Conservation (phyloP, 1,139 yeast species). For the Hyphopichia burtonii region DNA sequence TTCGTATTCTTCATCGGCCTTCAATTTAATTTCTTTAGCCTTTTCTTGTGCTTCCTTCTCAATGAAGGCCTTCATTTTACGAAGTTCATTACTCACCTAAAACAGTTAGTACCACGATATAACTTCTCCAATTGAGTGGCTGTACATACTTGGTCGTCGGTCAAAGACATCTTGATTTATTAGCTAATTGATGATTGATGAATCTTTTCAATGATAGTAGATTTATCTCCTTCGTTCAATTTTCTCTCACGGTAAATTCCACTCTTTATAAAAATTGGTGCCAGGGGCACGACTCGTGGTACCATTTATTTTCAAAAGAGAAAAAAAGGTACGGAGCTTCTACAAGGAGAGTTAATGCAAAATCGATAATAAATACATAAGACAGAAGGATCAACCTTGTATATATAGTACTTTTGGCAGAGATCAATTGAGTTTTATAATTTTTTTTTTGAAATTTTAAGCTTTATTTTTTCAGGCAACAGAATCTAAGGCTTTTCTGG, state of each 20-base stretch:
- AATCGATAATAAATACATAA: not conserved
- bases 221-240: not conserved
- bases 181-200: not conserved
- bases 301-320: no score
- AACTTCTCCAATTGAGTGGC: not conserved
- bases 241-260: not conserved
- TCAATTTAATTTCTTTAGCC: slow-evolving; percentile 91
- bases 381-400: slow-evolving; percentile 1
- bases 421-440: no score
- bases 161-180: slow-evolving; percentile 36
- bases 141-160: slow-evolving; percentile 47
- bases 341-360: not conserved
- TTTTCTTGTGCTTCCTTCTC: slow-evolving; percentile 98
- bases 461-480: slow-evolving; percentile 14
- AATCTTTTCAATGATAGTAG: not conserved
- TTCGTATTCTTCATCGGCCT: slow-evolving; percentile 98
- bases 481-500: slow-evolving; percentile 64
- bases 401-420: not conserved
- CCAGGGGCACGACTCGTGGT: not conserved
- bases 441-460: not conserved
- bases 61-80: slow-evolving; percentile 98
- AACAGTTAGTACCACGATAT: slow-evolving; percentile 1
- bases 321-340: not conserved
- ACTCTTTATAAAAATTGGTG: not conserved
- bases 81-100: slow-evolving; percentile 91